These are phyloP conservation scores for Cryptococcus hybrid DNA, from an alignment of 1,284 basidiomycete genomes.

Conservation along the genomic window DNA sequence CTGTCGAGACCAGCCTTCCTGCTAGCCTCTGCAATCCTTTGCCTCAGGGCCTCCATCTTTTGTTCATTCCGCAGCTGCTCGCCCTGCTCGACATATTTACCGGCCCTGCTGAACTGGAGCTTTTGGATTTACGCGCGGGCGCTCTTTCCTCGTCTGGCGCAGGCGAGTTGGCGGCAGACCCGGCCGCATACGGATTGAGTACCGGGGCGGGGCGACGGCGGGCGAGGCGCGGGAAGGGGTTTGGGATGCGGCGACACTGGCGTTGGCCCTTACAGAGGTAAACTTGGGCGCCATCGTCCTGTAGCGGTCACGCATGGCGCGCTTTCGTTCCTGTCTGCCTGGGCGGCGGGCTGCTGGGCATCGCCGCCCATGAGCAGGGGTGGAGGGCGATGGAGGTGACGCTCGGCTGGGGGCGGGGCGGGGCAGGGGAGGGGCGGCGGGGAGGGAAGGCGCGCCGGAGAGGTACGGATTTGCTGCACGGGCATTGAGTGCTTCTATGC, in stretches of 20 bases:
- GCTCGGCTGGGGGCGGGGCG: conserved; percentile 9
- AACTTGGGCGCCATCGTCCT: conserved; percentile 98
- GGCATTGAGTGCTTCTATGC: conserved; percentile 73
- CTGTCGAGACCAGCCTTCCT: conserved; percentile 89
- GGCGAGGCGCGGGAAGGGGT: conserved; percentile 44
- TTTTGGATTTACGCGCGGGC: conserved; percentile 56
- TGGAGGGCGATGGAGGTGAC: conserved; percentile 66
- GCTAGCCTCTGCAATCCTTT: conserved; percentile 86
- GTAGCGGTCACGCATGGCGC: conserved; percentile 56
- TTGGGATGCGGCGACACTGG: conserved; percentile 49
- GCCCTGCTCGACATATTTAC: conserved; percentile 81
- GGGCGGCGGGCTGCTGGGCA: conserved; percentile 36
- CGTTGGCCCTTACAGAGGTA: conserved; percentile 75
- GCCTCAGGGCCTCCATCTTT: conserved; percentile 87
- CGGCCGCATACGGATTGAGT: conserved; percentile 70
- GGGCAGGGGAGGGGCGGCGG: conserved; percentile 43
- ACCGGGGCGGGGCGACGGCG: conserved; percentile 41
- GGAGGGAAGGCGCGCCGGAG: conserved; percentile 21
- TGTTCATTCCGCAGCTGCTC: conserved; percentile 77
- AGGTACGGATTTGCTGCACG: conserved; percentile 48
- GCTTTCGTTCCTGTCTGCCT: conserved; percentile 48
- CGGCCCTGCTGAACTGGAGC: conserved; percentile 84
- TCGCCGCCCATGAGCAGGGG: conserved; percentile 68
- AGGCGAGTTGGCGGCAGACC: conserved; percentile 15
- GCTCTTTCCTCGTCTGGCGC: conserved; percentile 51